A percentile compares a stretch with the other conserved stretches of the same genome.
Conservation (phyloP, 1,284 basidiomycete species). For the Cryptococcus sp. region DNA sequence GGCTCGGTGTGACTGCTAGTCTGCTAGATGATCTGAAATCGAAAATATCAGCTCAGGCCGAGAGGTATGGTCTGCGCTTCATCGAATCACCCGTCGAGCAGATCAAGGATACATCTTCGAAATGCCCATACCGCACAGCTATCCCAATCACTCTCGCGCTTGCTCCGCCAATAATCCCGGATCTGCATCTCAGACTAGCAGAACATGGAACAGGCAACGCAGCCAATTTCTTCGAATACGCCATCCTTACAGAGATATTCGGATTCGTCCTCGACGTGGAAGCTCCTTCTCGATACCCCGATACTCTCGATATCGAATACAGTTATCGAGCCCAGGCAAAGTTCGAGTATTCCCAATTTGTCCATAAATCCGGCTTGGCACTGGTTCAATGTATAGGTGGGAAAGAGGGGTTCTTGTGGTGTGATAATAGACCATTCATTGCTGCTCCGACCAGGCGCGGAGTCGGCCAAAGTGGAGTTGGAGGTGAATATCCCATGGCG, state of each 20-base stretch:
- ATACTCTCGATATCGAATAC: constrained; percentile 77
- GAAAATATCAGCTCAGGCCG: constrained; percentile 77
- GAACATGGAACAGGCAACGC: constrained; percentile 52
- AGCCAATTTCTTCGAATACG: constrained; percentile 72
- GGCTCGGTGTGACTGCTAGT: constrained; percentile 95
- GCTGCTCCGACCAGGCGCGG: constrained; percentile 32
- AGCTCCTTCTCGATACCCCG: constrained; percentile 67
- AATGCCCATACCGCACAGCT: constrained; percentile 84
- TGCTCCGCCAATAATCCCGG: constrained; percentile 65
- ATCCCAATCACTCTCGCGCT: constrained; percentile 71
- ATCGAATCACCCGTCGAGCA: constrained; percentile 89
- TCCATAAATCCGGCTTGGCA: constrained; percentile 78
- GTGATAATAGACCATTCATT: constrained; percentile 69
- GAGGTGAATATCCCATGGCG: constrained; percentile 43
- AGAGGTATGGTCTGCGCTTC: constrained; percentile 84
- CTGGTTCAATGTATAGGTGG: constrained; percentile 82
- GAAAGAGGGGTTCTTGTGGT: constrained; percentile 72
- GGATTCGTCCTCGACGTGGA: constrained; percentile 85
- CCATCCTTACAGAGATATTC: constrained; percentile 64
- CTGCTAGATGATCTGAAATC: constrained; percentile 86
- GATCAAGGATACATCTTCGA: constrained; percentile 69
- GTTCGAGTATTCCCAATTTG: constrained; percentile 79
- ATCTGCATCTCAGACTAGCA: constrained; percentile 63
- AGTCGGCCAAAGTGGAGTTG: constrained; percentile 47
- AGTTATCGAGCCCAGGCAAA: constrained; percentile 65